Percentiles rank a stretch among this genome's conserved stretches.
Evolutionary conservation across 176 grass and related monocot species (phyloP).

Genomic region (Oryza australiensis): DNA sequence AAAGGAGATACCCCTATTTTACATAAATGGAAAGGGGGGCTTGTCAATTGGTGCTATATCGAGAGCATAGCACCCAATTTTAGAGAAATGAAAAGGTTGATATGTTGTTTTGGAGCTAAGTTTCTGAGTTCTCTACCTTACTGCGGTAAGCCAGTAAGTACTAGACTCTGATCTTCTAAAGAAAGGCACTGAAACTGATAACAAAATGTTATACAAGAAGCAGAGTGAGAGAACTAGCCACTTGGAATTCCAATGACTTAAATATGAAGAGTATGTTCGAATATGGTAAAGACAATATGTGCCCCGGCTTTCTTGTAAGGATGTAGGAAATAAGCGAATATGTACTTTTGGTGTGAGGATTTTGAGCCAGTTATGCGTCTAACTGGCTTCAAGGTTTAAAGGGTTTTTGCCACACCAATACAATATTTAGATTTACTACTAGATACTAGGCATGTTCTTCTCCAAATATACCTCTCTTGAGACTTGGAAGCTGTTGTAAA

Average conservation of each 20-base stretch:
- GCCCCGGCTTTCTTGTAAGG: background rate
- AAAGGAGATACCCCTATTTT: background rate
- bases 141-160: background rate
- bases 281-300: background rate
- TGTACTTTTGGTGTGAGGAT: background rate
- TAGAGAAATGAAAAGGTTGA: background rate
- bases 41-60: background rate
- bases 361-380: background rate
- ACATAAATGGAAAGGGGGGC: background rate
- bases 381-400: background rate
- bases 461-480: background rate
- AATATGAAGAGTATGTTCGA: background rate
- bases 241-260: background rate
- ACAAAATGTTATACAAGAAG: background rate
- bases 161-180: background rate
- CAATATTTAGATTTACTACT: background rate
- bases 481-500: background rate
- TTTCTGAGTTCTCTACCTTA: background rate
- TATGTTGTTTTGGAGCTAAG: background rate
- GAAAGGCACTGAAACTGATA: background rate
- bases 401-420: background rate
- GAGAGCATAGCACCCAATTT: background rate
- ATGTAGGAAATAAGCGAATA: background rate
- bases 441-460: background rate
- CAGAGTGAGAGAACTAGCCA: background rate